Evolutionary conservation across 2,329 filamentous ascomycete species (phyloP).

Genomic region (Sarocladiaceae sp.): DNA sequence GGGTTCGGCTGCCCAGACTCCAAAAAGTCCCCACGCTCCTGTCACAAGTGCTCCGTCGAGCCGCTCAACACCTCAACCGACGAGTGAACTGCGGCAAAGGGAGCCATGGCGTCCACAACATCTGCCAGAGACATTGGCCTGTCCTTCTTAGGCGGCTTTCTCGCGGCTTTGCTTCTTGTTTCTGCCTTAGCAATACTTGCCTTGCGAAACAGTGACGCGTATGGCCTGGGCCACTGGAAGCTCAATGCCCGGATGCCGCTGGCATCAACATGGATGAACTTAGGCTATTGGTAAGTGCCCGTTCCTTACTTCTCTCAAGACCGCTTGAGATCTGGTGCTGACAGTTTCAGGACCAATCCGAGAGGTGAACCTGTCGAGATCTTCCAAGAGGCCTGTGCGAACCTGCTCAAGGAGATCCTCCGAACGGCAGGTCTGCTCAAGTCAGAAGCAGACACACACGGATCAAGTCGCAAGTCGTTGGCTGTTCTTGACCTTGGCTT

Average conservation of each 20-base stretch:
- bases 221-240: conserved; percentile 52
- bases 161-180: conserved; percentile 15
- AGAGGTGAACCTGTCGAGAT: conserved; percentile 25
- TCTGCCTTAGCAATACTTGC: conserved; percentile 14
- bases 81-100: no score
- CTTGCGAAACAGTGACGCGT: conserved; percentile 28
- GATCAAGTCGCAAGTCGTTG: conserved; percentile 14
- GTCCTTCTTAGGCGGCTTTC: conserved; percentile 23
- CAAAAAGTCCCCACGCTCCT: background rate
- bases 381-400: conserved; percentile 43
- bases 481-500: conserved; percentile 51
- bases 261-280: conserved; percentile 59
- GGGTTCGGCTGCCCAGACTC: no score
- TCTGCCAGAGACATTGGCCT: conserved; percentile 20
- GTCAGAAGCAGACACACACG: conserved; percentile 9
- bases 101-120: background rate
- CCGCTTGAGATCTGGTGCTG: background rate
- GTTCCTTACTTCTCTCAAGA: conserved; percentile 10
- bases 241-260: conserved; percentile 45
- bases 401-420: conserved; percentile 44
- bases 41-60: no score
- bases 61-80: no score
- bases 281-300: conserved; percentile 59
- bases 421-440: conserved; percentile 34
- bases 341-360: conserved; percentile 21